These are phyloP conservation scores for Gracilaria domingensis DNA, from an alignment of 23 red algal species.

Conservation along the genomic window DNA sequence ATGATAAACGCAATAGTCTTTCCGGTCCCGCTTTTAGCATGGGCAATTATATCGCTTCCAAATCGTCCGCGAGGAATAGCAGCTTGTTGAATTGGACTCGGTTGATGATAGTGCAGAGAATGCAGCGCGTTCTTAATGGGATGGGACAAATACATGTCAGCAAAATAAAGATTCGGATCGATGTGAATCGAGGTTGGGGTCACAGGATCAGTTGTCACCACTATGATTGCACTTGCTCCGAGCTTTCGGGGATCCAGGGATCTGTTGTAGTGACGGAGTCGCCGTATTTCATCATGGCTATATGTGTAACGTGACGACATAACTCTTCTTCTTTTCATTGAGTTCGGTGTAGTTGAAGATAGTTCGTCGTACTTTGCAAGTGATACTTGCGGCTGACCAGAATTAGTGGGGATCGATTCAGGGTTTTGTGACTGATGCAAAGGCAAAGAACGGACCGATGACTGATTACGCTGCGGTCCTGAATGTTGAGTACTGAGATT, in stretches of 20 bases:
- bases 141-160: constrained; percentile 28
- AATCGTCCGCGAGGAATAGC: constrained; percentile 58
- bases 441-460: background rate
- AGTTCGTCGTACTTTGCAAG: background rate
- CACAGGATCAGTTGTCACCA: background rate
- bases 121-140: constrained; percentile 7
- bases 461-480: background rate
- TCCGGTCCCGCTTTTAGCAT: constrained; percentile 65
- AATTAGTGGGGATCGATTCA: background rate
- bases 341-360: background rate
- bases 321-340: background rate
- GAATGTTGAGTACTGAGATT: background rate
- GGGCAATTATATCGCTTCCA: constrained; percentile 68
- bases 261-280: background rate
- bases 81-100: constrained; percentile 53
- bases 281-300: background rate
- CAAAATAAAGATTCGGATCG: constrained; percentile 25
- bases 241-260: background rate
- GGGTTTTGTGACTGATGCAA: background rate
- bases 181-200: background rate
- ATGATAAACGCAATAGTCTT: constrained; percentile 76
- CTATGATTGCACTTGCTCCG: background rate
- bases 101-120: background rate
- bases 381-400: background rate
- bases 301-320: constrained; percentile 1